These are phyloP conservation scores for Xylaria flabelliformis DNA, from an alignment of 495 filamentous ascomycete genomes.

Conservation along the genomic window DNA sequence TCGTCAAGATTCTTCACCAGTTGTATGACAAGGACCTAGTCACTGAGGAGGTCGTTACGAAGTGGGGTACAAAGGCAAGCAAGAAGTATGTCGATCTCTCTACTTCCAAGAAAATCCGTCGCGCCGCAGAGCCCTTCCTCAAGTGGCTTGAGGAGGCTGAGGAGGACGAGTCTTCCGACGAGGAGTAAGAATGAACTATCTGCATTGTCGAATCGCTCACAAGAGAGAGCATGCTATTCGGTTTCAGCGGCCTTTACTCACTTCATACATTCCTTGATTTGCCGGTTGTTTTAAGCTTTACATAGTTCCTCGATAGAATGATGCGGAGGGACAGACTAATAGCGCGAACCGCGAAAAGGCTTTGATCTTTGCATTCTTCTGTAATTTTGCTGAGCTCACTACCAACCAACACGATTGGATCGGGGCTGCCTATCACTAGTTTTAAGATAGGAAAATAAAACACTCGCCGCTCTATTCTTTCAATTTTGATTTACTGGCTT, in stretches of 20 bases:
- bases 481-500: not conserved
- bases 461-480: constrained; percentile 7
- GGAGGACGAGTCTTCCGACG: constrained; percentile 77
- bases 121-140: constrained; percentile 91
- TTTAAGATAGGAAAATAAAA: constrained; percentile 15
- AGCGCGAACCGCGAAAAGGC: not conserved
- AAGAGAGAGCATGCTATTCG: not conserved
- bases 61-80: constrained; percentile 92
- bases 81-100: constrained; percentile 94
- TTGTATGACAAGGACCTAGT: constrained; percentile 90
- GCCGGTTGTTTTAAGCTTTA: not conserved
- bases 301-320: not conserved
- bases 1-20: constrained; percentile 83
- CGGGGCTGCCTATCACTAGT: not conserved
- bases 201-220: constrained; percentile 4
- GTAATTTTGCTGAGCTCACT: not conserved
- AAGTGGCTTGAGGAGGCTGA: constrained; percentile 92
- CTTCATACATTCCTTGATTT: constrained; percentile 10
- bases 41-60: constrained; percentile 83
- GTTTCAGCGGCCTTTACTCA: not conserved
- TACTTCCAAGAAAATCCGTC: constrained; percentile 94
- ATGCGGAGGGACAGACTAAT: constrained; percentile 2
- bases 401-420: not conserved
- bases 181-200: constrained; percentile 45
- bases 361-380: not conserved